These are phyloP conservation scores for Skeletonema menzelii DNA, from an alignment of 108 stramenopile genomes.

Conservation along the genomic window DNA sequence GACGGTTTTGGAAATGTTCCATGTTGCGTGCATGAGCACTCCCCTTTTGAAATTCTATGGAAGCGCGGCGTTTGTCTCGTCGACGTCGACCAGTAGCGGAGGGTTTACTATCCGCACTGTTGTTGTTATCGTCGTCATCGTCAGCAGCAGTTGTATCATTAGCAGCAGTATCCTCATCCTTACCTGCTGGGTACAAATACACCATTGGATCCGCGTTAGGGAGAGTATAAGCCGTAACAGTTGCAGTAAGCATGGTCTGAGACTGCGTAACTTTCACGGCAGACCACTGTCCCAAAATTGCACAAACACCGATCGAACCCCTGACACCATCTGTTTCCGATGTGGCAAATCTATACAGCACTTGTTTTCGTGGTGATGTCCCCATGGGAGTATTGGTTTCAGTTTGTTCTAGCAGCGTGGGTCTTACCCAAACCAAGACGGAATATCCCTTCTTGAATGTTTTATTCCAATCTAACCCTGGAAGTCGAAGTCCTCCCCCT, in stretches of 20 bases:
- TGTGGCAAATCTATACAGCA: slow-evolving; percentile 70
- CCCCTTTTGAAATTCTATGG: slow-evolving; percentile 8
- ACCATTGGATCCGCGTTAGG: slow-evolving; percentile 36
- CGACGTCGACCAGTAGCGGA: slow-evolving; percentile 27
- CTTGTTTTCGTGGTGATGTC: slow-evolving; percentile 23
- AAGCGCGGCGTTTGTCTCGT: neutral
- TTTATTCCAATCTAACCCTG: slow-evolving; percentile 71
- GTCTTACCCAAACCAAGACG: slow-evolving; percentile 77
- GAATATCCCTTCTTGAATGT: slow-evolving; percentile 86
- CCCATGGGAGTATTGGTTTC: neutral
- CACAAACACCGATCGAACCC: slow-evolving; percentile 52
- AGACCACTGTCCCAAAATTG: slow-evolving; percentile 59
- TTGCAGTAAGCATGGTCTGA: slow-evolving; percentile 35
- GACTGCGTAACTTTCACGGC: slow-evolving; percentile 3
- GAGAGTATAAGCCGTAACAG: slow-evolving; percentile 47
- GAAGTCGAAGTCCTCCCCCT: slow-evolving; percentile 54
- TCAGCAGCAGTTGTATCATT: neutral
- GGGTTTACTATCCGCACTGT: neutral
- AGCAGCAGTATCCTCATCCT: neutral
- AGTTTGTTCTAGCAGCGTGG: slow-evolving; percentile 14
- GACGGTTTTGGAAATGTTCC: slow-evolving; percentile 21
- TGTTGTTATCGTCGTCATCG: slow-evolving; percentile 13
- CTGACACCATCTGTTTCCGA: slow-evolving; percentile 42
- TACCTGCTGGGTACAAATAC: slow-evolving; percentile 18
- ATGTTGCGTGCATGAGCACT: slow-evolving; percentile 21